Conservation (phyloP, 331 rosid genomes). For the Malus hybrid region DNA sequence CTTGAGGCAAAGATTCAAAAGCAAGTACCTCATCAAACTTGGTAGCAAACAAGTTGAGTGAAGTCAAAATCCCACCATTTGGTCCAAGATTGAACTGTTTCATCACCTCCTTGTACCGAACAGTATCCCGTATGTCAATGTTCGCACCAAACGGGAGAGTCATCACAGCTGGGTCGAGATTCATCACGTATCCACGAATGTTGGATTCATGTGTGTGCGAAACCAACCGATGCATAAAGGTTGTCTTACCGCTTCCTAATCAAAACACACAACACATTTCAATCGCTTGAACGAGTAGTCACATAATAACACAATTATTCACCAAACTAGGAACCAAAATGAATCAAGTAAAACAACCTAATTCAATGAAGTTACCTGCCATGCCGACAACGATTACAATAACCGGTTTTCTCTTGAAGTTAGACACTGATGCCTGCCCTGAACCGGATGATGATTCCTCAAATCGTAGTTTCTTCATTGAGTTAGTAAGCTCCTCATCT, state of each 20-base stretch:
- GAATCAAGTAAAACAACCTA: background rate
- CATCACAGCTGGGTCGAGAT: constrained; percentile 95
- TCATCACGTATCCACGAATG: constrained; percentile 65
- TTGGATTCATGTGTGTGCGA: constrained; percentile 51
- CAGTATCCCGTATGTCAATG: constrained; percentile 91
- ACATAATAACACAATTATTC: background rate
- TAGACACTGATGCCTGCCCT: constrained; percentile 32
- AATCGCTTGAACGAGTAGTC: background rate
- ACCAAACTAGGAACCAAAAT: background rate
- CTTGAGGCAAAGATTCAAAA: background rate
- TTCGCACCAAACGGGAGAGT: constrained; percentile 77
- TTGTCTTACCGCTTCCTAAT: constrained; percentile 88
- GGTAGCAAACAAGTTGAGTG: constrained; percentile 90
- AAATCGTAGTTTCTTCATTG: constrained; percentile 50
- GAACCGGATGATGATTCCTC: constrained; percentile 43
- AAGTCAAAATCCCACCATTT: constrained; percentile 91
- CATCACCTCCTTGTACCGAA: constrained; percentile 92
- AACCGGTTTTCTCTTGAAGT: constrained; percentile 69
- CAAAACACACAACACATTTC: constrained; percentile 8
- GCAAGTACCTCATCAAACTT: constrained; percentile 81
- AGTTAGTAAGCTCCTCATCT: constrained; percentile 46
- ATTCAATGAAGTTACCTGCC: constrained; percentile 53
- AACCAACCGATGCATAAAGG: constrained; percentile 78
- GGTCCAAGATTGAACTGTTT: constrained; percentile 97
- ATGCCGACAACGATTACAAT: constrained; percentile 87